A percentile compares a stretch with the other conserved stretches of the same genome.
These are phyloP conservation scores for Trichoderma reesei DNA, from an alignment of 495 filamentous ascomycete genomes.

Conservation along the genomic window DNA sequence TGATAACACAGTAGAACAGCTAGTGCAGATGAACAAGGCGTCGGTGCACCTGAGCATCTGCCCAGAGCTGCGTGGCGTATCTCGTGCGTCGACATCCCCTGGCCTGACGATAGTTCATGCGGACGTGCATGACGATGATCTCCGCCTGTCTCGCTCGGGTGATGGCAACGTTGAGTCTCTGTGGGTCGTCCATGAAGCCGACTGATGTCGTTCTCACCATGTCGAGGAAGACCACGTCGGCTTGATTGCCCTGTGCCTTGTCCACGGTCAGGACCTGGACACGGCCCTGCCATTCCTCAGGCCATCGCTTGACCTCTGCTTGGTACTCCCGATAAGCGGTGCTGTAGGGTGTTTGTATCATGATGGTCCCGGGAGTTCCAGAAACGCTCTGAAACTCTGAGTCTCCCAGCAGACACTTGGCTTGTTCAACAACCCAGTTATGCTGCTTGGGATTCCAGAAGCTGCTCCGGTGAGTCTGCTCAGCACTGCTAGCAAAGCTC, in stretches of 20 bases:
- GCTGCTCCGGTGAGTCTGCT: background rate
- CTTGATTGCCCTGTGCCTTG: conserved; percentile 19
- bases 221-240: conserved; percentile 22
- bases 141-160: conserved; percentile 19
- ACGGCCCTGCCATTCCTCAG: conserved; percentile 11
- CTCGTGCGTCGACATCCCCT: background rate
- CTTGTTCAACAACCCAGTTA: conserved; percentile 19
- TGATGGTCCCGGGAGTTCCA: conserved; percentile 15
- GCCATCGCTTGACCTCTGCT: conserved; percentile 6
- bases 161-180: conserved; percentile 17
- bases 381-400: conserved; percentile 13
- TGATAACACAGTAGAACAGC: background rate
- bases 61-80: background rate
- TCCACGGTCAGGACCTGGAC: conserved; percentile 20
- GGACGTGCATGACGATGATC: conserved; percentile 16
- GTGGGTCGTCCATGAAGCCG: conserved; percentile 15
- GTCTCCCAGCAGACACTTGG: conserved; percentile 23
- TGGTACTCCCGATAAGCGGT: conserved; percentile 14
- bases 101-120: conserved; percentile 9
- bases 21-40: background rate
- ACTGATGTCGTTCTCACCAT: conserved; percentile 12
- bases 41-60: background rate
- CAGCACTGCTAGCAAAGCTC: conserved; percentile 5
- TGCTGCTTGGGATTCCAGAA: conserved; percentile 13
- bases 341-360: conserved; percentile 19